A percentile compares a stretch with the other conserved stretches of the same genome.
Evolutionary conservation across 176 grass and related monocot genomes (phyloP).

Genomic region (Aechmea fasciata): DNA sequence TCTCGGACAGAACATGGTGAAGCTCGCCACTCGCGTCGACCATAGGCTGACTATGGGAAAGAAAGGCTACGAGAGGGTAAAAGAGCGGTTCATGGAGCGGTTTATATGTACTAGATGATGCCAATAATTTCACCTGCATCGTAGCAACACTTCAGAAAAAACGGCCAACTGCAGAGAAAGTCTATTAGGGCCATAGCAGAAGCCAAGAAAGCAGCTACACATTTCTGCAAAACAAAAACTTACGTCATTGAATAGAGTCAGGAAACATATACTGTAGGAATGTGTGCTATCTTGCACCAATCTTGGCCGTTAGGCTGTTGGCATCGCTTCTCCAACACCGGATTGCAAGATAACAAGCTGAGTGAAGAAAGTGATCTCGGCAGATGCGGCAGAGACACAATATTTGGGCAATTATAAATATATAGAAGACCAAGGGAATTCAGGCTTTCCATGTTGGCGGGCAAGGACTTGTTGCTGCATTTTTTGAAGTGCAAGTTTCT

Average conservation of each 20-base stretch:
- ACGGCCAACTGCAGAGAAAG: no score
- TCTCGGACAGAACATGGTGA: conserved; percentile 59
- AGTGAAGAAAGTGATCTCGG: not conserved
- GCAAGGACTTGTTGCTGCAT: not conserved
- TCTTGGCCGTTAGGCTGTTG: not conserved
- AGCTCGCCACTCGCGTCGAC: conserved; percentile 56
- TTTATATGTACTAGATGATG: no score
- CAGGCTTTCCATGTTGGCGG: not conserved
- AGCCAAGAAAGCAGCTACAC: no score
- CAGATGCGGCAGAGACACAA: not conserved
- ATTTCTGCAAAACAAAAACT: no score
- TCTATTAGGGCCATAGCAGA: no score
- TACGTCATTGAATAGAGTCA: no score
- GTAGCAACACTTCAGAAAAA: no score
- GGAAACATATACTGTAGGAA: not conserved
- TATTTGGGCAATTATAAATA: not conserved
- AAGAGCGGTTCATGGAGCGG: conserved; percentile 84
- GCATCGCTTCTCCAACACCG: not conserved
- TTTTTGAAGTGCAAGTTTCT: not conserved
- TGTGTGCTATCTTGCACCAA: not conserved
- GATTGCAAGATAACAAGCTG: not conserved
- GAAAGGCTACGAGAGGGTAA: conserved; percentile 66
- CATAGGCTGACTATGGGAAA: conserved; percentile 55
- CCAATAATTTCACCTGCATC: no score
- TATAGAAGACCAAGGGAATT: not conserved